Evolutionary conservation across 164 flowering plant species (phyloP).

Genomic region (Malania oleifera): DNA sequence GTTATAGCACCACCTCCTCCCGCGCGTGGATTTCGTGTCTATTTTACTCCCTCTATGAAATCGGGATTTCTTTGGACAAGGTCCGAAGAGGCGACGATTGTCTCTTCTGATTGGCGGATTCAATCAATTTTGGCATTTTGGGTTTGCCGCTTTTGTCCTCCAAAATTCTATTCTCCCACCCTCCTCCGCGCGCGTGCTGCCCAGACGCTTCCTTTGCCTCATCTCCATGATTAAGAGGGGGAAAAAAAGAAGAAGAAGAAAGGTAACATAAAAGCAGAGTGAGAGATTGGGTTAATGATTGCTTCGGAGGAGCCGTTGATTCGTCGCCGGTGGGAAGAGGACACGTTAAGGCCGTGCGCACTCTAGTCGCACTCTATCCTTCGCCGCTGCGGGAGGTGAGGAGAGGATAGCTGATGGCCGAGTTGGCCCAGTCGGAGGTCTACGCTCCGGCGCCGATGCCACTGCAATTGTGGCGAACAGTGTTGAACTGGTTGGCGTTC

Average conservation of each 20-base stretch:
- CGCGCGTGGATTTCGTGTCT: no score
- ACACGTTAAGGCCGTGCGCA: constrained; percentile 18
- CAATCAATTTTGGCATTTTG: no score
- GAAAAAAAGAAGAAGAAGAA: constrained; percentile 1
- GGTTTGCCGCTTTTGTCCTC: neutral
- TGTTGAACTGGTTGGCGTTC: constrained; percentile 4
- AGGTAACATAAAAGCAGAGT: neutral
- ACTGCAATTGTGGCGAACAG: constrained; percentile 1
- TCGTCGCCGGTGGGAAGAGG: neutral
- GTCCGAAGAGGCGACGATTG: constrained; percentile 8
- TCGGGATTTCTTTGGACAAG: no score
- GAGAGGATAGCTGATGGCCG: constrained; percentile 29
- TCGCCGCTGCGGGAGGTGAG: neutral
- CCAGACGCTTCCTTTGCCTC: neutral
- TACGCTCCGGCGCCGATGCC: constrained; percentile 28
- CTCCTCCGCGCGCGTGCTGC: constrained; percentile 1
- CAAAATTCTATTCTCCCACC: neutral
- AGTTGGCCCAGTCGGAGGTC: constrained; percentile 51
- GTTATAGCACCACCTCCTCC: no score
- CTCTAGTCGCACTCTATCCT: neutral
- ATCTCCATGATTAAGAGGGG: neutral
- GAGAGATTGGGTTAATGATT: constrained; percentile 6
- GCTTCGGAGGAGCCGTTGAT: neutral
- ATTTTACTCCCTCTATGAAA: no score
- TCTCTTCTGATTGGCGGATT: constrained; percentile 16